These are phyloP conservation scores for Paxillus involutus DNA, from an alignment of 768 basidiomycete species.

Conservation along the genomic window DNA sequence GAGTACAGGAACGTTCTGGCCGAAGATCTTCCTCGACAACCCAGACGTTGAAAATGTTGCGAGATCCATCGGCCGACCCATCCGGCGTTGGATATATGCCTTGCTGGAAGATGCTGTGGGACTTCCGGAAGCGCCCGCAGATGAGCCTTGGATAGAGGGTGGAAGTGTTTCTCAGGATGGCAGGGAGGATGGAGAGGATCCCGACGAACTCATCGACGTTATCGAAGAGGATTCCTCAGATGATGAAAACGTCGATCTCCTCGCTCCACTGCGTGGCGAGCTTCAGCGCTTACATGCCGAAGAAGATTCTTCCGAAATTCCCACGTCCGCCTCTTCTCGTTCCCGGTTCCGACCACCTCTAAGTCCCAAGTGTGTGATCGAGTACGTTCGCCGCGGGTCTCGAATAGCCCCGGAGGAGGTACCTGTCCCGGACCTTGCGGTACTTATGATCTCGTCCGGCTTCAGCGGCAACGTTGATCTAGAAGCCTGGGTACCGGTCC, in stretches of 20 bases:
- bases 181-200: constrained; percentile 45
- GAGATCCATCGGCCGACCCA: constrained; percentile 58
- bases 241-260: constrained; percentile 46
- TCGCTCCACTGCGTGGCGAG: constrained; percentile 70
- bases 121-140: constrained; percentile 39
- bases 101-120: constrained; percentile 69
- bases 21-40: constrained; percentile 71
- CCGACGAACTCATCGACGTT: constrained; percentile 68
- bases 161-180: constrained; percentile 21
- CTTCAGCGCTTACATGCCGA: constrained; percentile 55
- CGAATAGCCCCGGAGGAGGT: constrained; percentile 61
- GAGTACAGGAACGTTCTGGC: constrained; percentile 67
- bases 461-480: constrained; percentile 21
- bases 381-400: constrained; percentile 71
- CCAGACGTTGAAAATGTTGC: constrained; percentile 72
- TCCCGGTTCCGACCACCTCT: constrained; percentile 19
- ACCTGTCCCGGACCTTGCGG: constrained; percentile 46
- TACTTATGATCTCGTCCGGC: constrained; percentile 43
- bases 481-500: constrained; percentile 41
- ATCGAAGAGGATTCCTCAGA: constrained; percentile 59
- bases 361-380: constrained; percentile 35
- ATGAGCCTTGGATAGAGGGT: constrained; percentile 6
- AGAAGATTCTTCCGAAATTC: constrained; percentile 31
- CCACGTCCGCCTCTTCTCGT: constrained; percentile 36
- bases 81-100: constrained; percentile 67